Percentiles rank a stretch among this genome's conserved stretches.
Evolutionary conservation across 2,329 filamentous ascomycete species (phyloP).

Genomic region (Colletotrichum chlorophyti): DNA sequence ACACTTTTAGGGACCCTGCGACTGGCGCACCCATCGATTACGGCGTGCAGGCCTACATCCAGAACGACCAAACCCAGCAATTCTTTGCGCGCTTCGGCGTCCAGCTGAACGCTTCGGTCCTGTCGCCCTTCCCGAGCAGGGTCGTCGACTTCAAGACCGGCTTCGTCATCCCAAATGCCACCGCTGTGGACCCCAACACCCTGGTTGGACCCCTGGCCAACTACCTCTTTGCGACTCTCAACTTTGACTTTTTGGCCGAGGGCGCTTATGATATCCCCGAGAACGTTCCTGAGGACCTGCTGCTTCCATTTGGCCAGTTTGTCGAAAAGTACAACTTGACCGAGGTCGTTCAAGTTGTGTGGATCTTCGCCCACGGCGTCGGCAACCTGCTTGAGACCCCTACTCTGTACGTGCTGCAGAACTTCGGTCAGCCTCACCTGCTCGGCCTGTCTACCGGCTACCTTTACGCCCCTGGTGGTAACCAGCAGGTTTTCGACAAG

Average conservation of each 20-base stretch:
- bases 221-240: conserved; percentile 18
- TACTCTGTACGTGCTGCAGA: conserved; percentile 47
- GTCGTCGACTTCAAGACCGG: conserved; percentile 29
- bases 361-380: conserved; percentile 43
- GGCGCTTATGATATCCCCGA: conserved; percentile 44
- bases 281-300: conserved; percentile 36
- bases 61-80: conserved; percentile 44
- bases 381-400: conserved; percentile 47
- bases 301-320: conserved; percentile 32
- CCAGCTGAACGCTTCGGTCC: conserved; percentile 2
- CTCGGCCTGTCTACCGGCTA: conserved; percentile 45
- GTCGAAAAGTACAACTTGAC: conserved; percentile 22
- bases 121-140: conserved; percentile 24
- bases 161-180: conserved; percentile 21
- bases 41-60: conserved; percentile 43
- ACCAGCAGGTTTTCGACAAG: conserved; percentile 36
- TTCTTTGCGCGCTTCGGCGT: conserved; percentile 55
- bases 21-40: conserved; percentile 42
- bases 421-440: conserved; percentile 34
- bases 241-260: conserved; percentile 28
- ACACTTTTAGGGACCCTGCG: conserved; percentile 51
- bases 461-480: conserved; percentile 27
- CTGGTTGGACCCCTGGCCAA: conserved; percentile 9
- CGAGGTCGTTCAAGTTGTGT: conserved; percentile 34
- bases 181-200: conserved; percentile 14